Evolutionary conservation across 768 basidiomycete species (phyloP).

Genomic region (Leccinum uliginosum): DNA sequence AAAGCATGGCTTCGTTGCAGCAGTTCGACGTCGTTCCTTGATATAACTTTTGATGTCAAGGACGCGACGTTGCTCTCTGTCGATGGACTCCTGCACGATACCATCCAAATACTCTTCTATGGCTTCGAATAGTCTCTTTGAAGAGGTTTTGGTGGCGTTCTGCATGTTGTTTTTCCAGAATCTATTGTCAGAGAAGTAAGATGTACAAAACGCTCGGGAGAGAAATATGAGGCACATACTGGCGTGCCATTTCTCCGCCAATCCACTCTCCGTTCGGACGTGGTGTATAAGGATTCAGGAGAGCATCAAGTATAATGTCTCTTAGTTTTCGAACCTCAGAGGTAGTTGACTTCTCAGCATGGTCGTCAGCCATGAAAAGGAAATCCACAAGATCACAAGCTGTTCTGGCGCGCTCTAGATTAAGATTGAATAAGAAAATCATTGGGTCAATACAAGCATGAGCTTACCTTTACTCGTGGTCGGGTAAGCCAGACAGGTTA

Average conservation of each 20-base stretch:
- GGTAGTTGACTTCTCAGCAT: background rate
- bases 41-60: background rate
- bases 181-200: background rate
- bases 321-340: background rate
- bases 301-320: background rate
- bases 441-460: background rate
- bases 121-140: background rate
- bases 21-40: background rate
- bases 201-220: background rate
- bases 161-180: background rate
- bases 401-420: background rate
- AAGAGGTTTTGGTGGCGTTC: background rate
- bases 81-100: background rate
- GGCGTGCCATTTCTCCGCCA: background rate
- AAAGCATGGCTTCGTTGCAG: background rate
- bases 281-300: background rate
- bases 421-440: background rate
- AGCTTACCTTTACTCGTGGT: background rate
- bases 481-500: background rate
- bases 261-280: background rate
- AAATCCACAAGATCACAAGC: background rate
- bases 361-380: background rate
- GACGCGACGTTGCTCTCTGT: background rate
- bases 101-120: background rate
- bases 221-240: background rate